Base-by-base conservation (phyloP, 306 rosid species). In the Lotus japonicus region DNA sequence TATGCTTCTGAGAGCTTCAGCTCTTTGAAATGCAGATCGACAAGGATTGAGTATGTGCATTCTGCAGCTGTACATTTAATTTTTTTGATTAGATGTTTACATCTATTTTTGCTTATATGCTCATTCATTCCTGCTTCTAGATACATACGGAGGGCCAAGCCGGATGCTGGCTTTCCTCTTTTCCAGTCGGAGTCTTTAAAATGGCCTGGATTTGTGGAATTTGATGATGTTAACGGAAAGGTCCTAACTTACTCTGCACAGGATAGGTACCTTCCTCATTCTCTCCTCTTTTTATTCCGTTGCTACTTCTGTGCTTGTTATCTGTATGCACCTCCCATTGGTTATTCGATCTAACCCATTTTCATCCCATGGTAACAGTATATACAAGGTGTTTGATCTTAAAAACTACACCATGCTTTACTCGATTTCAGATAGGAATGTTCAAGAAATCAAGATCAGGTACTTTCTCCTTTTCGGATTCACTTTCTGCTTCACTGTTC, bases 171-270 rank as follows among this genome's bases (percentile, higher is more conserved):
- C 21, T 91, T 91, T 77, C 88, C 96, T 36, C 97, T 91, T 75
- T 91, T 91, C 59, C 91, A 88, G 66, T 86, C 96, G 0, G 97
- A 91, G 75, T 91, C 97, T 26, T 70, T 91, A 64, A 91, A 91
- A 72, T 91, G 97, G 96, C 96, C 97, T 23, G 97, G 97, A 66
- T 91, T 91, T 88, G 97, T 91, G 12, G 97, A 91, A 79, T 91
- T 91, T 53, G 97, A 91, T 77, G 97, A 91, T 82, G 97, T 91
- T 46, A 91, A 91, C 73, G 97, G 94, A 71, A 91, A 91, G 83
- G 96, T 91, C 64, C 83, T 91, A 44, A 91, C 97, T 10, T 91
- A 88, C 77, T 91, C 97, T 48, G 97, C 96, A 35, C 96, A 88
- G 55, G 96, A 91, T 77, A 85, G 86, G 97, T 91, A 51, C 26